Evolutionary conservation across 495 filamentous ascomycete genomes (phyloP).

Genomic region (Neurospora hispaniola): DNA sequence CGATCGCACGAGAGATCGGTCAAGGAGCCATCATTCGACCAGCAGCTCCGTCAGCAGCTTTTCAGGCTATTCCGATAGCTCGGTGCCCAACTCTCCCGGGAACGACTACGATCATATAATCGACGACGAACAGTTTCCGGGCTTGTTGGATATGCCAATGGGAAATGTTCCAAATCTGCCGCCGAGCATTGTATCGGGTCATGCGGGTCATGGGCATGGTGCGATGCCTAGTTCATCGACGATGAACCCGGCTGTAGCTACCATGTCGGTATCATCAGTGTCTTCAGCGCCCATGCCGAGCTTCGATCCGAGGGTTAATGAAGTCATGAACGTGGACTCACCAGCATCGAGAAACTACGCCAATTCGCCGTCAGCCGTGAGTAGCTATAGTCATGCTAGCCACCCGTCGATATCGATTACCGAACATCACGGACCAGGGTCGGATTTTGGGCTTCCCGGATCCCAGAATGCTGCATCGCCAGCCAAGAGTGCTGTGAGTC

Average conservation of each 20-base stretch:
- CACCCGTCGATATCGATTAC: constrained; percentile 11
- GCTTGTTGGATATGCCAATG: constrained; percentile 34
- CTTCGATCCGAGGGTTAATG: constrained; percentile 19
- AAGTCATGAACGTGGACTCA: constrained; percentile 24
- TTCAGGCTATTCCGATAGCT: constrained; percentile 40
- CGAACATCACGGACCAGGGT: background rate
- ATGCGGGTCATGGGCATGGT: background rate
- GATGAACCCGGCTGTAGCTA: constrained; percentile 28
- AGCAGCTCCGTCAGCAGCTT: constrained; percentile 28
- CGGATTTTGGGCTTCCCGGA: background rate
- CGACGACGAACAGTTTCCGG: constrained; percentile 30
- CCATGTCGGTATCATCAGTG: constrained; percentile 8
- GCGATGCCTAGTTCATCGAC: constrained; percentile 13
- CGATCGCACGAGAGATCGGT: constrained; percentile 31
- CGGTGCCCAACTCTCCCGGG: constrained; percentile 33
- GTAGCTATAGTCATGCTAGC: constrained; percentile 20
- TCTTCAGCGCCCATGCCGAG: constrained; percentile 33
- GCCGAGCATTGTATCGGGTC: background rate
- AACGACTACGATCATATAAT: constrained; percentile 30
- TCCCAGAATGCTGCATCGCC: constrained; percentile 32
- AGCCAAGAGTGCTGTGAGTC: constrained; percentile 30
- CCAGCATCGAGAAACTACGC: constrained; percentile 15
- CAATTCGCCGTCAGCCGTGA: constrained; percentile 26
- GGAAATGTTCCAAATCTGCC: constrained; percentile 7
- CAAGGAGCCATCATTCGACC: constrained; percentile 41